Evolutionary conservation across 2,329 filamentous ascomycete species (phyloP), one percentile per base, ranked within the genome.

Genomic region (Endoconidiophora laricicola): DNA sequence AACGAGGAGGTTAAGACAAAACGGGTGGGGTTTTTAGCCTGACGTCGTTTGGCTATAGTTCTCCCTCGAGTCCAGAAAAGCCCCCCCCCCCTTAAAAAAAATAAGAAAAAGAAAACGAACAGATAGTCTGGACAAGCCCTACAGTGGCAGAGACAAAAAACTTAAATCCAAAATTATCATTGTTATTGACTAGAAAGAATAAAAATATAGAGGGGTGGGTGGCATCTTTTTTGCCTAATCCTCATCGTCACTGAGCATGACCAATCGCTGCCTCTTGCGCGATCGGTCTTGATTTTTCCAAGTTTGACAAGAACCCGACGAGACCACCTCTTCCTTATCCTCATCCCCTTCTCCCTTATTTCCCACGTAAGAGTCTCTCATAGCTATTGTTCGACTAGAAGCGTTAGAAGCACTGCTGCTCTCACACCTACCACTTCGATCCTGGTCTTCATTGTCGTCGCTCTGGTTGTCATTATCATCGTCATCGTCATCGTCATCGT

Each of bases 231-330:
- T 43, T 7, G n/a, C 7, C 18, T 23, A 14, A 22, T n/a, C n/a
- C 46, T 48, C 36, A 24, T 40, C 37, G 26, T 42, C 39, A 22
- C 46, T 48, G 4, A n/a, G 7, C 41, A 48, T 18, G 33, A 36
- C 38, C 4, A 23, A 20, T 23, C 46, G 46, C 18, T 48, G 37
- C 23, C 46, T 38, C n/a, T 33, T 42, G 2, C 46, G 46, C 40
- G 29, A 12, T 20, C 29, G 18, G 7, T 14, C 16, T 12, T 12
- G 29, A 12, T 12, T 12, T 12, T 33, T 33, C 29, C 12, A 7
- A 33, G 9, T 7, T 33, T 33, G 9, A 33, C 7, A 33, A 33
- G 29, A 33, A 33, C 29, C 29, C 7, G 29, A 33, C 29, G 9
- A 12, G 29, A 33, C 29, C 6, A 9, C 29, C 7, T 33, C 29